Conservation (phyloP, 176 grass and related monocot genomes). For the Raddia guianensis region DNA sequence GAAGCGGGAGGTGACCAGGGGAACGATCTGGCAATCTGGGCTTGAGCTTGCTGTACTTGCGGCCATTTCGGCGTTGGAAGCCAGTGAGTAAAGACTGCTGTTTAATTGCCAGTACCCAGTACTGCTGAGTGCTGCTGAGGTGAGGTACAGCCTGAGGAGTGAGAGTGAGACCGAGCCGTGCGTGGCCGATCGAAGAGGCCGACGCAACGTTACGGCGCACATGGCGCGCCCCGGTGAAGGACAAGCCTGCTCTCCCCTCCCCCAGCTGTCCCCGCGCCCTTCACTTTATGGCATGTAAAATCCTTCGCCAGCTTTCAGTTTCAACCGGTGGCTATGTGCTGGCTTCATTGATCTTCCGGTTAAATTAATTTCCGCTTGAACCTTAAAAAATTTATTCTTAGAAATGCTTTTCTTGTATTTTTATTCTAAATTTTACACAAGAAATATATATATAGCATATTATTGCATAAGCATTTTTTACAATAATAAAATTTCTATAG, state of each 20-base stretch:
- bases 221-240: slow-evolving; percentile 29
- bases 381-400: no score
- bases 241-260: neutral
- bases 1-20: neutral
- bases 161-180: neutral
- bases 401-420: no score
- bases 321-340: no score
- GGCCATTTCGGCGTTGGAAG: slow-evolving; percentile 10
- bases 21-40: slow-evolving; percentile 1
- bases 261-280: neutral
- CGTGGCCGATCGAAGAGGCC: neutral
- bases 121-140: neutral
- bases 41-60: neutral
- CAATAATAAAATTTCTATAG: no score
- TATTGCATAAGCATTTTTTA: no score
- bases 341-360: no score
- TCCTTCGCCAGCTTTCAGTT: no score
- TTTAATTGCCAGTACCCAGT: neutral
- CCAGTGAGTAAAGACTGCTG: neutral
- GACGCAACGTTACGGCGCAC: slow-evolving; percentile 28
- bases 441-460: no score
- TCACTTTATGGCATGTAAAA: no score
- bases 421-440: no score
- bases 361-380: no score
- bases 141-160: no score